These are phyloP conservation scores for Dryas integrifolia DNA, from an alignment of 331 rosid species.

Conservation along the genomic window DNA sequence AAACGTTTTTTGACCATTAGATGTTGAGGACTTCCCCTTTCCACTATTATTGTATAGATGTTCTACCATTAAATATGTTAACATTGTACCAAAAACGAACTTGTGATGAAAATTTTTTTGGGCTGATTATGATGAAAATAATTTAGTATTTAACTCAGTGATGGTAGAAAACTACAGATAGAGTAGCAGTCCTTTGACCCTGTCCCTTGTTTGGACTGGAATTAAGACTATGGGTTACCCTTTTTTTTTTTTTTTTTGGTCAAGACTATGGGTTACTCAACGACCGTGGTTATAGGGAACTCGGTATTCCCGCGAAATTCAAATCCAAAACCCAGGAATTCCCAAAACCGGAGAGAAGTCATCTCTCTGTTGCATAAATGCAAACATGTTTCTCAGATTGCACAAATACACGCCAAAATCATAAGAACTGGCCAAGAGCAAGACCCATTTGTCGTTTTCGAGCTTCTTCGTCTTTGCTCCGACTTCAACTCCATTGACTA, in stretches of 20 bases:
- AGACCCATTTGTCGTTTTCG: slow-evolving; percentile 40
- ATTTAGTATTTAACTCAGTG: too few species aligned
- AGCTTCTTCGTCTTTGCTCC: slow-evolving; percentile 37
- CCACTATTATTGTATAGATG: too few species aligned
- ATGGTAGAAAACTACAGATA: neutral
- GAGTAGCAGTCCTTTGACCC: neutral
- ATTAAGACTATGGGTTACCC: neutral
- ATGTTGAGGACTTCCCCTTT: too few species aligned
- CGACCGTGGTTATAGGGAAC: slow-evolving; percentile 17
- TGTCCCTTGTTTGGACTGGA: neutral
- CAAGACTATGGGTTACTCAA: neutral
- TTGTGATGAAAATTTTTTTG: too few species aligned
- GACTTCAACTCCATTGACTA: slow-evolving; percentile 26
- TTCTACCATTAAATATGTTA: too few species aligned
- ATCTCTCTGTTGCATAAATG: slow-evolving; percentile 29
- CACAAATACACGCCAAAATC: slow-evolving; percentile 30
- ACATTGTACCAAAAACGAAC: too few species aligned
- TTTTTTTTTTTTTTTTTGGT: too few species aligned
- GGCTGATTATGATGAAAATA: too few species aligned
- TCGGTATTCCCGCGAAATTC: slow-evolving; percentile 23
- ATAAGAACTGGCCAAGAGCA: slow-evolving; percentile 29
- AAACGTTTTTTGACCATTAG: too few species aligned
- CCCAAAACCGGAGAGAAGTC: slow-evolving; percentile 2
- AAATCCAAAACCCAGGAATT: slow-evolving; percentile 8
- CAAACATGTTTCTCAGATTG: slow-evolving; percentile 16